Base-by-base conservation (phyloP, 257 asterid genomes). In the Verbena officinalis region DNA sequence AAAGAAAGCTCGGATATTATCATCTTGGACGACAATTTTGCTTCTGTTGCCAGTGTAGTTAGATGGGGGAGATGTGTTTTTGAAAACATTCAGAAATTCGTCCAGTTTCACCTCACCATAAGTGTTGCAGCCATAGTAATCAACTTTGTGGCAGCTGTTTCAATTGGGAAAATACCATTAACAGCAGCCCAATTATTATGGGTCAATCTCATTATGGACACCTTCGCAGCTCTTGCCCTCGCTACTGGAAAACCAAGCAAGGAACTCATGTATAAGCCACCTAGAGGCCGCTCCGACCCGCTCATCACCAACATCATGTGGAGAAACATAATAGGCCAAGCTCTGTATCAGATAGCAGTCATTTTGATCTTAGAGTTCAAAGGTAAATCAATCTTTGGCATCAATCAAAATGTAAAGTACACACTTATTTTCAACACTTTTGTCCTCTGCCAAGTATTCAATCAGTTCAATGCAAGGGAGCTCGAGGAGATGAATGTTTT, bases 71-170 rank as follows among this genome's bases (percentile, higher is more conserved):
- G 36, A 51, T 79, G 86, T n/a, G 79, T 81, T 8, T 77, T 81
- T 56, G 75, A 57, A 71, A 84, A 81, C 65, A 79, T 84, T 27
- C 83, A 81, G 52, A 84, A 79, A 51, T 77, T 79, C 62, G 81
- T 84, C 54, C 84, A 84, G 66, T 81, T 79, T 46, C 91, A 81
- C 62, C 84, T 81, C 60, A 84, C 86, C 0, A 83, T 71, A 0
- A 76, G 72, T 7, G 74, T 84, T 4, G 86, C 81, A 9, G 83
- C 84, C 9, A 68, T 82, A 1, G 64, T 44, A 38, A 82, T 82
- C 68, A 82, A 68, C 64, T 59, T 82, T n/a, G 76, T 82, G 3
- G 83, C 84, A 19, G 84, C 86, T 5, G 69, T 73, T n/a, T 84
- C 86, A 38, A 72, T 83, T 0, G 82, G 81, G 5, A 82, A 82